phyloP scores from a whole-genome alignment of 2,329 filamentous ascomycete species.

The Exophiala sp. region DNA sequence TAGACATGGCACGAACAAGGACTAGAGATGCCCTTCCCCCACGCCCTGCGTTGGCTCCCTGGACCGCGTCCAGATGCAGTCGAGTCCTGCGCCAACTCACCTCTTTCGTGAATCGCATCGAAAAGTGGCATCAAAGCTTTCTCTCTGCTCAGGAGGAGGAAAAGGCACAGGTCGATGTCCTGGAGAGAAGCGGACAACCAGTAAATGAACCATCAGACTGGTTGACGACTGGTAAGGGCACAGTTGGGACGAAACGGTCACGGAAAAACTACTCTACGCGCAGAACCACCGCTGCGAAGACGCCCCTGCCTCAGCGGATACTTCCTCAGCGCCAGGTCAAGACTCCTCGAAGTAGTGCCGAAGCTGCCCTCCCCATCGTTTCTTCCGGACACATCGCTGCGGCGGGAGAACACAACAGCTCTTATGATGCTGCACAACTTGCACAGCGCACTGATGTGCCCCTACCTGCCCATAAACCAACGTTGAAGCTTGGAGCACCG shows the following conservation, averaged over 20 bases:
- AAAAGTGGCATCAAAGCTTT: conserved; percentile 18
- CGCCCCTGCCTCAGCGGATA: not conserved
- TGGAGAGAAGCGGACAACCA: not conserved
- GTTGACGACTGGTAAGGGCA: not conserved
- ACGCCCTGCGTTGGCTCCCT: conserved; percentile 8
- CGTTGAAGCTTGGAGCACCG: no score
- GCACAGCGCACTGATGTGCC: no score
- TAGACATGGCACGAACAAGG: not conserved
- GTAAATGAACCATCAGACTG: not conserved
- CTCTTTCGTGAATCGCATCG: conserved; percentile 11
- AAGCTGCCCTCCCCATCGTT: not conserved
- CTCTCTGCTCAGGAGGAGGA: conserved; percentile 1
- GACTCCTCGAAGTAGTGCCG: not conserved
- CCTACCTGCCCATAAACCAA: no score
- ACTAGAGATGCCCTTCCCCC: not conserved
- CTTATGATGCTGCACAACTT: no score
- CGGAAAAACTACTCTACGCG: not conserved
- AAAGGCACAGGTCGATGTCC: not conserved
- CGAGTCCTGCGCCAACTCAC: conserved; percentile 11
- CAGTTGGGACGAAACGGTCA: not conserved
- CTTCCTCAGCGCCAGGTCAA: not conserved
- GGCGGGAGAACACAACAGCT: not conserved
- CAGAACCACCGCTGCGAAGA: not conserved
- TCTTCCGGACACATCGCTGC: not conserved
- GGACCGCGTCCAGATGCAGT: conserved; percentile 17